A percentile compares a stretch with the other conserved stretches of the same genome.
Evolutionary conservation across 208 protist species (phyloP).

Genomic region (Leishmania turanica): DNA sequence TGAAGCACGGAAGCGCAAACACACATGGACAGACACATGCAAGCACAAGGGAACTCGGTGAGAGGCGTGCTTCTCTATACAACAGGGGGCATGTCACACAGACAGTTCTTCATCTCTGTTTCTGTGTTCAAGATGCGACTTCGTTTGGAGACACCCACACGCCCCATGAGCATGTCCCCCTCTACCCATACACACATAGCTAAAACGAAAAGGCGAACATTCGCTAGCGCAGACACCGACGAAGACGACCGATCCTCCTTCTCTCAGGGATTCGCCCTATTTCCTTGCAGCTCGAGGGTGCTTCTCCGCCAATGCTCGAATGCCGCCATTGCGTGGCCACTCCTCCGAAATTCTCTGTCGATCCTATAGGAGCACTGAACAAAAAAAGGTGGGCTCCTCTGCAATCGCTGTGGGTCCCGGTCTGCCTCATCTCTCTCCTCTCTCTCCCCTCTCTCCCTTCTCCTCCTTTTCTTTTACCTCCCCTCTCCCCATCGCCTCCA

Average conservation of each 20-base stretch:
- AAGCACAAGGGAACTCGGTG: background rate
- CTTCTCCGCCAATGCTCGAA: background rate
- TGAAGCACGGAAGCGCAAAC: background rate
- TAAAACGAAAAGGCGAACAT: background rate
- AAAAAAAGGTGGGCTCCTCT: background rate
- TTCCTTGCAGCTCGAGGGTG: background rate
- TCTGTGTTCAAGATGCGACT: background rate
- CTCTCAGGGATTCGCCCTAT: background rate
- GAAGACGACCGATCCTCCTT: background rate
- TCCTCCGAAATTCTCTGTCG: background rate
- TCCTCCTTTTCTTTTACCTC: background rate
- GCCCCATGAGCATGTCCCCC: background rate
- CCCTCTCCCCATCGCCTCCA: background rate
- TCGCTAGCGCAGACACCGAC: background rate
- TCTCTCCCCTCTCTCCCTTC: background rate
- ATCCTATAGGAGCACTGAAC: background rate
- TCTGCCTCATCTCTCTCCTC: background rate
- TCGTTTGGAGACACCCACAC: background rate
- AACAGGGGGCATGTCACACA: background rate
- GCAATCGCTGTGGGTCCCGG: background rate
- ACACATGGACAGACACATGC: background rate
- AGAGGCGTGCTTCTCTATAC: background rate
- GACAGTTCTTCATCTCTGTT: background rate
- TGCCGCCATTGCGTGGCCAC: background rate
- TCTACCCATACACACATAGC: background rate